Evolutionary conservation across 768 basidiomycete genomes (phyloP).

Genomic region (Boletus rubroflammeus): DNA sequence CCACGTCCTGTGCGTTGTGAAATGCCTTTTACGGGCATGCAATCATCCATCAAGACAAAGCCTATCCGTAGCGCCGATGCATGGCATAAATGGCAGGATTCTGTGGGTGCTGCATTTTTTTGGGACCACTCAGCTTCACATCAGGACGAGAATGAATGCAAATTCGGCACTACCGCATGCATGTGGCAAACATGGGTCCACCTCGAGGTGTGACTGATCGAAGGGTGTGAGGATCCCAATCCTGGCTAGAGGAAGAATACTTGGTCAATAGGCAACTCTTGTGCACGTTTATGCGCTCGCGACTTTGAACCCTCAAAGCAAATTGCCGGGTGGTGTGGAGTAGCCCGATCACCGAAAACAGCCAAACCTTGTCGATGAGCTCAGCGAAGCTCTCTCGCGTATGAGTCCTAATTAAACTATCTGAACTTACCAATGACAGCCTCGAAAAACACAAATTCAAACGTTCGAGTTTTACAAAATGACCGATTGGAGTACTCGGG

Average conservation of each 20-base stretch:
- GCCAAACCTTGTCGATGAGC: slow-evolving; percentile 28
- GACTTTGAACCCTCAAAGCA: slow-evolving; percentile 15
- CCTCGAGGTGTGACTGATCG: slow-evolving; percentile 36
- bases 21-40: slow-evolving; percentile 7
- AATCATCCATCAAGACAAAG: slow-evolving; percentile 20
- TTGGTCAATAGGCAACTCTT: slow-evolving; percentile 19
- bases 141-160: slow-evolving; percentile 28
- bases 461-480: slow-evolving; percentile 3
- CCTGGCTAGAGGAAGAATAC: slow-evolving; percentile 13
- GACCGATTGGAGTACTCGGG: slow-evolving; percentile 11
- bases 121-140: slow-evolving; percentile 17
- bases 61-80: slow-evolving; percentile 19
- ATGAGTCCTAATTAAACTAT: slow-evolving; percentile 19
- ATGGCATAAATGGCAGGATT: slow-evolving; percentile 20
- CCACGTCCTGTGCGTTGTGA: slow-evolving; percentile 31
- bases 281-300: slow-evolving; percentile 14
- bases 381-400: slow-evolving; percentile 28
- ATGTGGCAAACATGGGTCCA: slow-evolving; percentile 33
- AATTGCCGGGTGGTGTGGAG: slow-evolving; percentile 26
- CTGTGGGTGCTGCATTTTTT: slow-evolving; percentile 22
- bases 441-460: slow-evolving; percentile 6
- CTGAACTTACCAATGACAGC: slow-evolving; percentile 16
- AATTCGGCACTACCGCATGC: slow-evolving; percentile 27
- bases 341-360: slow-evolving; percentile 22
- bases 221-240: slow-evolving; percentile 30